phyloP scores from a whole-genome alignment of 768 basidiomycete genomes.

The Crepidotus variabilis region DNA sequence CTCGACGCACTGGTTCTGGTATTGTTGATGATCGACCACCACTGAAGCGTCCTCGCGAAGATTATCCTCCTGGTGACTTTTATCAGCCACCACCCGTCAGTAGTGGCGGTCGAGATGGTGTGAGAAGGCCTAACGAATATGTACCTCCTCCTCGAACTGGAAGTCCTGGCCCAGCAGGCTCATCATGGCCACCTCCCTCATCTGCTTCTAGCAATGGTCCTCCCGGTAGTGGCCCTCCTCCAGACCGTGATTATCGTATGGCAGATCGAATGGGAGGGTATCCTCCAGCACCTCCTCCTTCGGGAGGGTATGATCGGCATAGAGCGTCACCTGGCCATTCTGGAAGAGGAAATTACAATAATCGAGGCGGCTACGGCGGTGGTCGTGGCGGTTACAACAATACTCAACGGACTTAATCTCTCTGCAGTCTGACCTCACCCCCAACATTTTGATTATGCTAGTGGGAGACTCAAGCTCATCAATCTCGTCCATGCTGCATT shows the following conservation, averaged over 20 bases:
- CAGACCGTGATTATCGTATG: constrained; percentile 30
- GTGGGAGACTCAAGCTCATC: background rate
- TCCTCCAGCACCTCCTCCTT: constrained; percentile 19
- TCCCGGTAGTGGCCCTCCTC: constrained; percentile 17
- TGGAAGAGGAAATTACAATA: constrained; percentile 14
- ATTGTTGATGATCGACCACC: constrained; percentile 42
- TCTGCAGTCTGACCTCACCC: too few species aligned
- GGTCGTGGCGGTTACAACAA: constrained; percentile 4
- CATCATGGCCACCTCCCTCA: constrained; percentile 13
- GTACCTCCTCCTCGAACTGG: constrained; percentile 7
- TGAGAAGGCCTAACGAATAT: constrained; percentile 11
- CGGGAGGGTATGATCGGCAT: constrained; percentile 31
- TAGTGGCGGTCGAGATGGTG: constrained; percentile 12
- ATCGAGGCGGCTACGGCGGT: constrained; percentile 20
- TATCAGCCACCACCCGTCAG: constrained; percentile 27
- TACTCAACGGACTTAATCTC: background rate
- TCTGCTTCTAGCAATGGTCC: constrained; percentile 16
- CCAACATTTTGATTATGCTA: background rate
- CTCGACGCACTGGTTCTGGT: constrained; percentile 26
- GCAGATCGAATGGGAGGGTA: constrained; percentile 14
- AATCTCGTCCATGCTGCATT: too few species aligned
- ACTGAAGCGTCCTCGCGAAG: constrained; percentile 42
- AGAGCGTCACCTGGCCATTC: constrained; percentile 27
- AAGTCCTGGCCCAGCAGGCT: constrained; percentile 15
- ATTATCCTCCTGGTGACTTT: constrained; percentile 27